Evolutionary conservation across 192 early-diverging fungal species (phyloP).

Genomic region (Podila epigama): DNA sequence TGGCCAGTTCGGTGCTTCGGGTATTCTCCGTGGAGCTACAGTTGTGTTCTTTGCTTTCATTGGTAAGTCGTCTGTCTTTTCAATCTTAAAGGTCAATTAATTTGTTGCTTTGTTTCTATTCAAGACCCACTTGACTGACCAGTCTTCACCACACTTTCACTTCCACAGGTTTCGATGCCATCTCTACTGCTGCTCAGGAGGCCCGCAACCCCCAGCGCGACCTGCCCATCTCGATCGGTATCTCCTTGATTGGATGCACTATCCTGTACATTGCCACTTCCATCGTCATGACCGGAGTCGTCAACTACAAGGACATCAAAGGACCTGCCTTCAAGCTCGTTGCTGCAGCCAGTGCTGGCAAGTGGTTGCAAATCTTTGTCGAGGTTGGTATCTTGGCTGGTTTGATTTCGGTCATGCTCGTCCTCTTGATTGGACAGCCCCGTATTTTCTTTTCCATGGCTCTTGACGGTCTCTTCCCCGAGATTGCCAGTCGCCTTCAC

Average conservation of each 20-base stretch:
- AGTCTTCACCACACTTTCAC: neutral
- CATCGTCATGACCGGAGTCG: constrained; percentile 77
- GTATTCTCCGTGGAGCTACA: constrained; percentile 76
- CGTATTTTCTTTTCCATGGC: constrained; percentile 92
- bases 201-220: constrained; percentile 79
- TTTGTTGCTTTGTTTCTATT: too few species aligned
- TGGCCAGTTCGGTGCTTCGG: constrained; percentile 69
- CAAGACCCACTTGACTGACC: neutral
- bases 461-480: constrained; percentile 88
- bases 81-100: too few species aligned
- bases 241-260: constrained; percentile 77
- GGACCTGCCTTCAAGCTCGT: constrained; percentile 62
- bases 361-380: constrained; percentile 79
- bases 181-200: constrained; percentile 87
- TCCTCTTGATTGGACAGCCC: constrained; percentile 81
- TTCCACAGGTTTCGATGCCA: constrained; percentile 73
- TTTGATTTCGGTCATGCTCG: constrained; percentile 81
- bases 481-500: constrained; percentile 73
- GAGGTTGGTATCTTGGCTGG: constrained; percentile 81
- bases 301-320: constrained; percentile 58
- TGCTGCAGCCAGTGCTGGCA: constrained; percentile 44
- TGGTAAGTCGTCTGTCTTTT: constrained; percentile 44
- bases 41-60: constrained; percentile 85
- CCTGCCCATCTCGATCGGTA: constrained; percentile 85
- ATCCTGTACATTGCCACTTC: constrained; percentile 76